phyloP scores from a whole-genome alignment of 306 rosid genomes.

The Quercus aquifolioides region DNA sequence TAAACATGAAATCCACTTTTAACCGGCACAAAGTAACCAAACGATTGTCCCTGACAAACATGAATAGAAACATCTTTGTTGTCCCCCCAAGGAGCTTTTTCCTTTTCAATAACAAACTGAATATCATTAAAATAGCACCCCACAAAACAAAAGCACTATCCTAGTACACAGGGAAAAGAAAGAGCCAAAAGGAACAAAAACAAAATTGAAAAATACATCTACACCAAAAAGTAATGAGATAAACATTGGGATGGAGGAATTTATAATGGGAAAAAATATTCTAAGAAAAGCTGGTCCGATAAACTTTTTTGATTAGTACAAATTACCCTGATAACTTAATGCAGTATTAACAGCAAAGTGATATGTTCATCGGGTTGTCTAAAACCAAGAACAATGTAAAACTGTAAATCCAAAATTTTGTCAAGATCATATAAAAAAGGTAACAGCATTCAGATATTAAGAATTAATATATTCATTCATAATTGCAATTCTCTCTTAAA shows the following conservation, averaged over 20 bases:
- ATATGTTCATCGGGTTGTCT: background rate
- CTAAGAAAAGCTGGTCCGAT: background rate
- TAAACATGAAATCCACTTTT: background rate
- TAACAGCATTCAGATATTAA: background rate
- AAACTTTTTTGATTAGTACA: background rate
- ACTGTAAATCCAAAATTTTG: background rate
- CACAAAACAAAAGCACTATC: no score
- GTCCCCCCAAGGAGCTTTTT: no score
- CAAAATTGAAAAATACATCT: background rate
- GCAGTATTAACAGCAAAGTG: background rate
- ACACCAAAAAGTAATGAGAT: background rate
- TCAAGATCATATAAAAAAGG: background rate
- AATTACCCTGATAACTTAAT: background rate
- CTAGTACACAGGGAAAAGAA: no score
- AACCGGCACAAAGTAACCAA: background rate
- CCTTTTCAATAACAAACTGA: no score
- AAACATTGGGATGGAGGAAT: background rate
- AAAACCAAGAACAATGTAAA: background rate
- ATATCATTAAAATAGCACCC: no score
- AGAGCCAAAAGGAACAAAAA: no score
- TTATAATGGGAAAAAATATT: background rate
- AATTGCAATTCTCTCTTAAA: no score
- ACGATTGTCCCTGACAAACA: background rate
- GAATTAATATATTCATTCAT: background rate
- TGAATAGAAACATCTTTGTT: no score